These are phyloP conservation scores for Eurotiales sp. DNA, from an alignment of 2,329 filamentous ascomycete genomes.

Conservation along the genomic window DNA sequence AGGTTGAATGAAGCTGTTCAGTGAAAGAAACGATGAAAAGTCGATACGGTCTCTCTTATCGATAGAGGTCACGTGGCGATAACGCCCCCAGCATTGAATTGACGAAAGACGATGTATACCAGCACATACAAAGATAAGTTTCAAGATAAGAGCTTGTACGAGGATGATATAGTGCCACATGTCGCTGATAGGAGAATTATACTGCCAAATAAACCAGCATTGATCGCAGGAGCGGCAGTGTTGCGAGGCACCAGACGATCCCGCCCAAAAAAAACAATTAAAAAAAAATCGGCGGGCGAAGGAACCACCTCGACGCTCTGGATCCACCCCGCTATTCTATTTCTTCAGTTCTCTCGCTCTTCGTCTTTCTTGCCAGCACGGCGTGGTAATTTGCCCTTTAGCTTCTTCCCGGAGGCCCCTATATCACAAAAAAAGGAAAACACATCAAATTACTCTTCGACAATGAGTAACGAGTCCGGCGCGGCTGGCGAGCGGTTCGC, in stretches of 20 bases:
- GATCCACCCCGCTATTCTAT: conserved; percentile 15
- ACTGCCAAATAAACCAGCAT: too few relatives aligned
- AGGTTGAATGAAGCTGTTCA: background rate
- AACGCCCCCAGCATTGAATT: too few relatives aligned
- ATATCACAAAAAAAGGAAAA: background rate
- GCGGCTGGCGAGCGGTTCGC: conserved; percentile 55
- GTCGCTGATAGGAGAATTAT: too few relatives aligned
- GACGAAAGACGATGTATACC: too few relatives aligned
- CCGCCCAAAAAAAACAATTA: conserved; percentile 1
- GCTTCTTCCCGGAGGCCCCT: background rate
- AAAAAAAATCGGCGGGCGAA: conserved; percentile 11
- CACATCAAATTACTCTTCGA: conserved; percentile 8
- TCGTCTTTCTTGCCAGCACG: conserved; percentile 1
- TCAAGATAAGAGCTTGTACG: too few relatives aligned
- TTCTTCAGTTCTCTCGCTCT: conserved; percentile 10
- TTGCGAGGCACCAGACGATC: background rate
- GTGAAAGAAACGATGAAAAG: background rate
- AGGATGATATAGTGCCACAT: too few relatives aligned
- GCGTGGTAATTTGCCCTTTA: background rate
- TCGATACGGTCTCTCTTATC: conserved; percentile 11
- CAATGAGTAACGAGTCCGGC: conserved; percentile 54
- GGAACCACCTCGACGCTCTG: too few relatives aligned
- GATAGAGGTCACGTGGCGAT: conserved; percentile 14
- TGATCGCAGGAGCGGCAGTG: background rate
- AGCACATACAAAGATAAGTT: too few relatives aligned